Evolutionary conservation across 2,329 filamentous ascomycete genomes (phyloP).

Genomic region (Dactylellina drechsleri): DNA sequence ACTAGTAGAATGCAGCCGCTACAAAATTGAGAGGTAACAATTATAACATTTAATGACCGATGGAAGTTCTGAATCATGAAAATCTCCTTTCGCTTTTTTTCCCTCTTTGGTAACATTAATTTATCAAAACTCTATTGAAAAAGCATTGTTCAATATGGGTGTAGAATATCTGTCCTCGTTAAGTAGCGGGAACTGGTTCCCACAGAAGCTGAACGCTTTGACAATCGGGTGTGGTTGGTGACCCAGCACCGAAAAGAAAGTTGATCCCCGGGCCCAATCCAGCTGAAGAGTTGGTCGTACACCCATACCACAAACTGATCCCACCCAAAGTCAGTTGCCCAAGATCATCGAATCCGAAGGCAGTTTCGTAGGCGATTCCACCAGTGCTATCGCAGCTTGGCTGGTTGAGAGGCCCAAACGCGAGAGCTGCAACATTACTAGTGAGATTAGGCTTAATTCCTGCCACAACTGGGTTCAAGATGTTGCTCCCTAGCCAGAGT

Average conservation of each 20-base stretch:
- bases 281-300: conserved; percentile 26
- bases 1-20: too few species aligned
- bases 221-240: conserved; percentile 26
- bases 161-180: too few species aligned
- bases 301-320: conserved; percentile 26
- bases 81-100: too few species aligned
- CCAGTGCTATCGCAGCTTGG: conserved; percentile 30
- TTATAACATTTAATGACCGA: too few species aligned
- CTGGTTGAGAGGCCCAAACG: conserved; percentile 25
- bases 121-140: too few species aligned
- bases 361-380: conserved; percentile 34
- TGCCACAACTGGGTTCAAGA: conserved; percentile 13
- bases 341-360: conserved; percentile 17
- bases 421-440: conserved; percentile 42
- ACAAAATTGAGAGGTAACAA: too few species aligned
- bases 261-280: conserved; percentile 38
- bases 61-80: too few species aligned
- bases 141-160: too few species aligned
- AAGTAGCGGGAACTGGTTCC: not conserved
- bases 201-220: conserved; percentile 35
- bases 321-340: conserved; percentile 34
- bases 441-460: conserved; percentile 29
- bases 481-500: conserved; percentile 26
- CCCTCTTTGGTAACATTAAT: too few species aligned
- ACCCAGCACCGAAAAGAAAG: conserved; percentile 28